These are phyloP conservation scores for Pichia inconspicua DNA, from an alignment of 1,139 yeast genomes.

Conservation along the genomic window DNA sequence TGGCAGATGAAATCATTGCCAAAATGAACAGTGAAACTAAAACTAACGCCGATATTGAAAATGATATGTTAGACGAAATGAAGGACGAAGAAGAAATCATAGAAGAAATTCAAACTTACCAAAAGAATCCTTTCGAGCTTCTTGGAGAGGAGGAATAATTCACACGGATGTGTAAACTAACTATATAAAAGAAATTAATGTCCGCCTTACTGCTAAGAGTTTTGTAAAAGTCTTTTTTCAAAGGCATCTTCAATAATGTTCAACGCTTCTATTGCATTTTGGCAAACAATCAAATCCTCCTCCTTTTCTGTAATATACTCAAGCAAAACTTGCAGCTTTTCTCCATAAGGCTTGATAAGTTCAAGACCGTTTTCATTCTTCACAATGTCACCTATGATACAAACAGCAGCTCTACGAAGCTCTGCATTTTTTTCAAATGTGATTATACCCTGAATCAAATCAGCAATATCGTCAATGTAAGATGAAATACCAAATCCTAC, in stretches of 20 bases:
- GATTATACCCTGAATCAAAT: constrained; percentile 69
- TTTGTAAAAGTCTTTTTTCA: constrained; percentile 12
- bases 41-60: constrained; percentile 18
- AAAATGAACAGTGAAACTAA: constrained; percentile 29
- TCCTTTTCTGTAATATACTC: constrained; percentile 43
- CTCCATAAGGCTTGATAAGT: constrained; percentile 42
- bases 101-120: constrained; percentile 9
- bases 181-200: too few relatives aligned
- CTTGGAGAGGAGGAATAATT: constrained; percentile 42
- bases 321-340: constrained; percentile 35
- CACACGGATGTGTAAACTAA: background rate
- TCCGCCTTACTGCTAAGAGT: background rate
- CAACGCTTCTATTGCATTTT: constrained; percentile 38
- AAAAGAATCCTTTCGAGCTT: constrained; percentile 39
- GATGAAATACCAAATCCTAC: constrained; percentile 32
- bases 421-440: constrained; percentile 44
- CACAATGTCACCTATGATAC: constrained; percentile 57
- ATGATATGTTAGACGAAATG: constrained; percentile 22
- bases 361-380: constrained; percentile 33
- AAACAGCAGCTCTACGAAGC: constrained; percentile 71
- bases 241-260: constrained; percentile 37
- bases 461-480: constrained; percentile 51
- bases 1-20: constrained; percentile 9
- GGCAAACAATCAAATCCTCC: constrained; percentile 49
- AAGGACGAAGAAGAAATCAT: constrained; percentile 23